Conservation (phyloP, 2,329 filamentous ascomycete genomes). For the Pezicula radicicola region DNA sequence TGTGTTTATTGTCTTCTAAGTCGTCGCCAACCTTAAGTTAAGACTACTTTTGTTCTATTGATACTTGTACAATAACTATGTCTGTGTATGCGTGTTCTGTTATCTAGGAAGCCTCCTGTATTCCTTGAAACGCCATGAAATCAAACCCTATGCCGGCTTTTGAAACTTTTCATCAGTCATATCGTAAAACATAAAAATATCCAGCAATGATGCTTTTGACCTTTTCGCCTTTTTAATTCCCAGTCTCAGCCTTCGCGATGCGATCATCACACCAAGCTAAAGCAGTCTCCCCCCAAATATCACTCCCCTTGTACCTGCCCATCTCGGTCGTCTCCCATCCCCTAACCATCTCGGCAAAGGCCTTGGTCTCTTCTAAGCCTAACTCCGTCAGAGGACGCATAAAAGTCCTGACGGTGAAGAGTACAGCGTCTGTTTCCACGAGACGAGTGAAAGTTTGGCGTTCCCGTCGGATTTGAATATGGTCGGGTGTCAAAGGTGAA, state of each 20-base stretch:
- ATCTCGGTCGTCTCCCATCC: conserved; percentile 41
- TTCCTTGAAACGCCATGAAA: too few relatives aligned
- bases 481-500: conserved; percentile 24
- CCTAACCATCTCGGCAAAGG: conserved; percentile 38
- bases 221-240: too few relatives aligned
- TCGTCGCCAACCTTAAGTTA: too few relatives aligned
- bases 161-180: too few relatives aligned
- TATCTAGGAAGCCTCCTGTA: too few relatives aligned
- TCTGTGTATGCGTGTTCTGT: too few relatives aligned
- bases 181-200: too few relatives aligned
- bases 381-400: conserved; percentile 38
- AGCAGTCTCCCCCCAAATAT: conserved; percentile 33
- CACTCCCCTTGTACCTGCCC: conserved; percentile 39
- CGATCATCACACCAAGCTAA: conserved; percentile 11
- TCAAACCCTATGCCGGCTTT: too few relatives aligned
- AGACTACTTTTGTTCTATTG: too few relatives aligned
- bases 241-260: neutral
- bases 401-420: conserved; percentile 47
- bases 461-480: conserved; percentile 45
- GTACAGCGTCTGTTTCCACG: conserved; percentile 38
- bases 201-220: too few relatives aligned
- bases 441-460: conserved; percentile 46
- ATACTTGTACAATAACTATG: too few relatives aligned
- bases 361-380: conserved; percentile 35
- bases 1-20: too few relatives aligned